Conservation (phyloP, 306 rosid genomes). For the Echinosophora koreensis region DNA sequence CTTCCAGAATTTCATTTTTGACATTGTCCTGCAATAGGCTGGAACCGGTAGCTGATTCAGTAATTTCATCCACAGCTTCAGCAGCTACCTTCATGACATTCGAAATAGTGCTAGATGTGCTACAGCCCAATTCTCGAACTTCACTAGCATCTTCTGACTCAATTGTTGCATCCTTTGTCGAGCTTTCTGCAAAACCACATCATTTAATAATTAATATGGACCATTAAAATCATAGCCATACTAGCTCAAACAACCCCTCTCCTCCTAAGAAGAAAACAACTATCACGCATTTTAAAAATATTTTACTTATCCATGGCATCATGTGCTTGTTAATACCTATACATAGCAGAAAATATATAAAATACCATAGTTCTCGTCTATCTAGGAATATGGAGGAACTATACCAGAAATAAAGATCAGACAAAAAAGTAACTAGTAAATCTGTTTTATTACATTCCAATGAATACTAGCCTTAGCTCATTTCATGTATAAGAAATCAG, state of each 20-base stretch:
- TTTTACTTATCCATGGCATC: not conserved
- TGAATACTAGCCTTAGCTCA: slow-evolving; percentile 3
- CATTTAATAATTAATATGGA: slow-evolving; percentile 31
- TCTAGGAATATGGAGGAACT: slow-evolving; percentile 24
- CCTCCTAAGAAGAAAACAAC: slow-evolving; percentile 13
- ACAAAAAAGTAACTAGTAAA: slow-evolving; percentile 8
- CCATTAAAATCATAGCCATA: not conserved
- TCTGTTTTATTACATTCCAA: slow-evolving; percentile 16
- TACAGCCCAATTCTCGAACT: slow-evolving; percentile 52
- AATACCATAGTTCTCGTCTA: slow-evolving; percentile 20
- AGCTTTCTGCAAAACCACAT: slow-evolving; percentile 50
- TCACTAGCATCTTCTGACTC: slow-evolving; percentile 50
- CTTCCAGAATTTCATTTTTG: slow-evolving; percentile 50
- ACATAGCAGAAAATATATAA: slow-evolving; percentile 8
- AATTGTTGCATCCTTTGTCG: slow-evolving; percentile 44
- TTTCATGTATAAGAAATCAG: slow-evolving; percentile 8
- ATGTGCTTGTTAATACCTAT: slow-evolving; percentile 21
- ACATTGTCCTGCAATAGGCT: slow-evolving; percentile 44
- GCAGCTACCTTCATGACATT: slow-evolving; percentile 48
- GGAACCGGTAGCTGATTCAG: slow-evolving; percentile 52
- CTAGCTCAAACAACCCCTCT: not conserved
- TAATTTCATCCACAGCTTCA: slow-evolving; percentile 47
- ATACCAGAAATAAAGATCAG: slow-evolving; percentile 16
- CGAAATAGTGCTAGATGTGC: slow-evolving; percentile 52
- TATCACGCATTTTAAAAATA: slow-evolving; percentile 23